A percentile compares a stretch with the other conserved stretches of the same genome.
Conservation (phyloP, 139 green algal species). For the Closterium sp. region DNA sequence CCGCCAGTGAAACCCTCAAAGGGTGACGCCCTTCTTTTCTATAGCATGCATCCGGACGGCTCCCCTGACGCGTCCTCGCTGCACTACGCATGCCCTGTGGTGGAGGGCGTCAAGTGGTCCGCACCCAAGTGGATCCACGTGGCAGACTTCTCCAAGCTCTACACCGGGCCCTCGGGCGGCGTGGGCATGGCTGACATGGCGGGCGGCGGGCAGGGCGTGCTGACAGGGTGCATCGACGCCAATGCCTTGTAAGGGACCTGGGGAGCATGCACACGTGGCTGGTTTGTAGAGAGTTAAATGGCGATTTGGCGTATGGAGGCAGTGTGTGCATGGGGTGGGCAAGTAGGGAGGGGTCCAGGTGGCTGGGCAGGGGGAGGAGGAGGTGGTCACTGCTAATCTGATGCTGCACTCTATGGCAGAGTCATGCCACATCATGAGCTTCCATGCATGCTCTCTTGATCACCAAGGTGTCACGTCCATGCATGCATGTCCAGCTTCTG, state of each 20-base stretch:
- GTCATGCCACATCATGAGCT: too few species aligned
- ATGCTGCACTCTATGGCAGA: too few species aligned
- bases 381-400: too few species aligned
- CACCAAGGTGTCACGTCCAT: background rate
- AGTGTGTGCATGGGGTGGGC: too few species aligned
- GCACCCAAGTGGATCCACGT: constrained; percentile 86
- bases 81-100: constrained; percentile 73
- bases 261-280: background rate
- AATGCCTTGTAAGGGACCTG: constrained; percentile 10
- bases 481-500: background rate
- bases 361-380: too few species aligned
- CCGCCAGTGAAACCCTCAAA: constrained; percentile 52
- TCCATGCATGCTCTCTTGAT: background rate
- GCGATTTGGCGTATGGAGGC: background rate
- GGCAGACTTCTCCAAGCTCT: background rate
- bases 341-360: too few species aligned
- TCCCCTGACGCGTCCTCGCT: constrained; percentile 31
- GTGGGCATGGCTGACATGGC: background rate
- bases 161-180: background rate
- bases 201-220: background rate
- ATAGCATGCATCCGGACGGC: constrained; percentile 32
- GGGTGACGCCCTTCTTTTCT: constrained; percentile 59
- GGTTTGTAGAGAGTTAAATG: too few species aligned
- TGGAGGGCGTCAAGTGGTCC: constrained; percentile 74
- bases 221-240: constrained; percentile 45